These are phyloP conservation scores for Alternaria brassicicola DNA, from an alignment of 2,329 filamentous ascomycete genomes.

Conservation along the genomic window DNA sequence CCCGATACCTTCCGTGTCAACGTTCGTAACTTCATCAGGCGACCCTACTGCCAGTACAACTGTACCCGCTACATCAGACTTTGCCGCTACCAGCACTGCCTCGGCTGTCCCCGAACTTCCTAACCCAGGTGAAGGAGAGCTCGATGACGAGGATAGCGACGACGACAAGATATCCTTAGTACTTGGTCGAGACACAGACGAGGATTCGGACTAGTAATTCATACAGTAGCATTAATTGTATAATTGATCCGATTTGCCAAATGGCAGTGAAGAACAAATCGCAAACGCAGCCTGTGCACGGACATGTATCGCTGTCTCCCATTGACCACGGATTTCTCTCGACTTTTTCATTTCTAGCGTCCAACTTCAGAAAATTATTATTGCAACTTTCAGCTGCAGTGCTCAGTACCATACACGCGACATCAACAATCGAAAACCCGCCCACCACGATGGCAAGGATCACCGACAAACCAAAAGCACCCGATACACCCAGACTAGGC, in stretches of 20 bases:
- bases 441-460: not conserved
- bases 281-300: constrained; percentile 14
- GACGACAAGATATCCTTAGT: constrained; percentile 40
- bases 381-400: not conserved
- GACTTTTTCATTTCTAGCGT: not conserved
- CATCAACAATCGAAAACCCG: too few species aligned
- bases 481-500: not conserved
- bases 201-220: constrained; percentile 37
- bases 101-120: constrained; percentile 24
- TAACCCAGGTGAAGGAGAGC: constrained; percentile 17
- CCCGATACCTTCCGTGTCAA: constrained; percentile 8
- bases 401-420: not conserved
- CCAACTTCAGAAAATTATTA: not conserved
- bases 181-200: constrained; percentile 45
- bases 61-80: constrained; percentile 23
- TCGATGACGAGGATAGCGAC: constrained; percentile 30
- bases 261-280: constrained; percentile 4
- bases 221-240: not conserved
- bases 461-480: not conserved
- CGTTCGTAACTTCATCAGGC: not conserved
- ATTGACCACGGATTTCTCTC: not conserved
- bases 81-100: constrained; percentile 23
- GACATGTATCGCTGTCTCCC: not conserved
- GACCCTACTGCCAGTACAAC: not conserved
- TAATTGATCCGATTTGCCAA: not conserved